These are phyloP conservation scores for Houttuynia cordata DNA, from an alignment of 164 flowering plant genomes.

Conservation along the genomic window DNA sequence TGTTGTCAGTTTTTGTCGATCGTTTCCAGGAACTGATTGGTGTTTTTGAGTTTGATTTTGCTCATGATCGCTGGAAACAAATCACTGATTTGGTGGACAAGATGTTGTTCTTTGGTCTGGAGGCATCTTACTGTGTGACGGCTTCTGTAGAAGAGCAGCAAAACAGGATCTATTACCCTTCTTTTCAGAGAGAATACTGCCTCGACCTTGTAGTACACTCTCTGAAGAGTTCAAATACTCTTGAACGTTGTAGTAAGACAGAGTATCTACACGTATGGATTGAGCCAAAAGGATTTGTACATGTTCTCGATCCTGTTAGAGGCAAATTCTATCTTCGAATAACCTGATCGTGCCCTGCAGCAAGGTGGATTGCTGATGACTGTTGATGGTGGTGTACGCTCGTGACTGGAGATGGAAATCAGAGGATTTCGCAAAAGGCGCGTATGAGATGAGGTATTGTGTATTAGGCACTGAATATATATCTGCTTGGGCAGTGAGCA, in stretches of 20 bases:
- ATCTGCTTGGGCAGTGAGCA: too few species aligned
- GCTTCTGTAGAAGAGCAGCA: neutral
- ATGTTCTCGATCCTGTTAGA: too few species aligned
- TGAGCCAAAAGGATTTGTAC: neutral
- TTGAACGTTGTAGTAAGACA: neutral
- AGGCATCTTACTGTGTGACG: neutral
- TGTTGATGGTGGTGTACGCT: too few species aligned
- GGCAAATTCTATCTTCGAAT: too few species aligned
- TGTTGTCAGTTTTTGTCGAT: neutral
- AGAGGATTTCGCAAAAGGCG: too few species aligned
- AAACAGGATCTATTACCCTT: too few species aligned
- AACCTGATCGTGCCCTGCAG: too few species aligned
- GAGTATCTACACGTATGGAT: neutral
- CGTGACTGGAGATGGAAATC: too few species aligned
- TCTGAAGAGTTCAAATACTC: neutral
- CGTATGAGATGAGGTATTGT: too few species aligned
- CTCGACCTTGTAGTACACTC: neutral
- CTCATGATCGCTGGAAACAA: neutral
- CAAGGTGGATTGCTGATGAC: too few species aligned
- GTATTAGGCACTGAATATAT: too few species aligned
- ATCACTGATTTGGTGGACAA: neutral
- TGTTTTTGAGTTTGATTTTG: neutral
- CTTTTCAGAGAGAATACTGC: neutral
- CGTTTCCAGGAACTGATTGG: neutral
- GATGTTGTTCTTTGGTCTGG: neutral